Evolutionary conservation across 208 protist species (phyloP), one percentile per base, ranked within the genome.

Genomic region (Crithidia thermophila): DNA sequence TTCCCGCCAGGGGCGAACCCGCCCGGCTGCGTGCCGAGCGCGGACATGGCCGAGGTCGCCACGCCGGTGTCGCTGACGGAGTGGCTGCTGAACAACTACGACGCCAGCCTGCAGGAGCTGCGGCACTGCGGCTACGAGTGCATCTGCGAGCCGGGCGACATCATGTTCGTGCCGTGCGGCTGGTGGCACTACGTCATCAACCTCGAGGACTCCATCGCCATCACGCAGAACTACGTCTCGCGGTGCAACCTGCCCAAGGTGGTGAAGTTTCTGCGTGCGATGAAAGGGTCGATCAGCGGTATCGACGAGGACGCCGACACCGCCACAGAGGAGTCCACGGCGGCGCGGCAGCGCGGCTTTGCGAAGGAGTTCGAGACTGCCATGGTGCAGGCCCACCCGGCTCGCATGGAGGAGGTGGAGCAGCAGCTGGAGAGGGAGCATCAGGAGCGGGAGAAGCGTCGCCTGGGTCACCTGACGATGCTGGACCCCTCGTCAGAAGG

Each of bases 101-200:
- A 94, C 51, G 76, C 75, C n/a, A 84, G 68, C 23, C 78, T 93
- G n/a, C 71, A 72, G 63, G 60, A 85, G 75, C 79, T 91, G 67
- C 65, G 75, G 30, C 69, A 70, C 37, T 67, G 82, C 33, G 87
- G 85, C 28, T 91, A 93, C 69, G 87, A 96, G 75, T 92, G 85
- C 58, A 83, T 96, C 52, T 92, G 84, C 50, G 82, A 91, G 68
- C 82, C 89, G 11, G 92, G 92, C 18, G 92, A 97, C 60, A 94
- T 94, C 45, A 89, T 97, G 76, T 97, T 94, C 53, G 77, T 97
- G 39, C 92, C 92, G 45, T 84, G 86, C 63, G 90, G 90, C 30
- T 97, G 92, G 92, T 97, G 92, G 92, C 92, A 97, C 75, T 90
- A 72, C 63, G 85, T 94, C 31, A 85, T 97, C 66, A 97, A 97